Base-by-base conservation (phyloP, 2,329 filamentous ascomycete genomes). In the Fusarium nurragi region DNA sequence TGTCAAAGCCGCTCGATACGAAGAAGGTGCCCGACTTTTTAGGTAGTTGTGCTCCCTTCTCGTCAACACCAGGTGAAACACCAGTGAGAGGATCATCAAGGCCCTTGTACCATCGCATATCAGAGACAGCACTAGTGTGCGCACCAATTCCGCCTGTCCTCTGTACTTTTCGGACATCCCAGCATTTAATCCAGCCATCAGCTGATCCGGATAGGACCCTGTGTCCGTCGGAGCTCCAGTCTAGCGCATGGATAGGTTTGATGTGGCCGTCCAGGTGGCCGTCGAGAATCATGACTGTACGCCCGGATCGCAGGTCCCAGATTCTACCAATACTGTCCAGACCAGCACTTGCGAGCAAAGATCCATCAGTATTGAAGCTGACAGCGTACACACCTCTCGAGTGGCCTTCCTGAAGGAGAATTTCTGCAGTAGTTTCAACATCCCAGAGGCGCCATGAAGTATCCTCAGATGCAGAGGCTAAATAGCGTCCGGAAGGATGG, bases 391-490 rank as follows among this genome's bases (percentile, higher is more conserved):
- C 95, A 62, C 96, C 95, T 53, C 94, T 88, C 11, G 93, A 96
- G 76, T 99, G 95, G 2, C 95, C 95, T 78, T 98, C 94, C 76
- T 99, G 95, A 1, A 96, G 83, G 2, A 97, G 83, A 3, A 98
- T 79, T 74, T 98, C 94, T 4, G 89, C 89, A 0, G 88, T 92
- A 0, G 90, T 95, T 68, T 92, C 89, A 1, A 98, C 88, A 75
- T 98, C 94, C 94, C 95, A 99, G 30, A 99, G 82, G 40, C 94
- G 88, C 95, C 95, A 99, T 1, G 95, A 97, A 3, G 93, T 97
- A 75, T 99, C 95, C 72, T 95, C 95, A 0, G 93, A 97, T 8
- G 95, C 95, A 1, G 94, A 97, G 6, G 94, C 95, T 7, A 98
- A 82, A 73, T 94, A 98, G 62, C 86, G 86, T 5, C 94, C 94